These are phyloP conservation scores for Cucurbitaria berberidis DNA, from an alignment of 2,329 filamentous ascomycete species.

Conservation along the genomic window DNA sequence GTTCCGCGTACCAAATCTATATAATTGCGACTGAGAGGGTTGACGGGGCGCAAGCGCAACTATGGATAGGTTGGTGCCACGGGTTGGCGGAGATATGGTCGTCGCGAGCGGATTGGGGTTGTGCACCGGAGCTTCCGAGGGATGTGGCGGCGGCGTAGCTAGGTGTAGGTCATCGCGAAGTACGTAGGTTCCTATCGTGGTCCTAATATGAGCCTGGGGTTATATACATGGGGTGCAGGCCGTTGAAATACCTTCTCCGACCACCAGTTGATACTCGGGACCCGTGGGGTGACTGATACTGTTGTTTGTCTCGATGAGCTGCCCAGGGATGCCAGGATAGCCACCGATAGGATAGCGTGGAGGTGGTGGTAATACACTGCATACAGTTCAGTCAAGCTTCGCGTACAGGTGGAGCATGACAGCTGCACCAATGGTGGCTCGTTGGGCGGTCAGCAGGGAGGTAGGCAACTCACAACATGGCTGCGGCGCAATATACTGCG, in stretches of 20 bases:
- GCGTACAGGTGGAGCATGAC: conserved; percentile 22
- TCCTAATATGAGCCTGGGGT: conserved; percentile 24
- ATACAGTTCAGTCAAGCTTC: conserved; percentile 32
- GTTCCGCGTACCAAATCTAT: conserved; percentile 49
- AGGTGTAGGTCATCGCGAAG: conserved; percentile 90
- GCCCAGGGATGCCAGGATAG: conserved; percentile 75
- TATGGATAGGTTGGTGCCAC: conserved; percentile 83
- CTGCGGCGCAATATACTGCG: conserved; percentile 32
- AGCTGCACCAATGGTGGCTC: conserved; percentile 34
- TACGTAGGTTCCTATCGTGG: conserved; percentile 76
- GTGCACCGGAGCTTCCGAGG: conserved; percentile 83
- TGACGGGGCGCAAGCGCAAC: conserved; percentile 68
- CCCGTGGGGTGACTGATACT: conserved; percentile 79
- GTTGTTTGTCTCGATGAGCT: conserved; percentile 94
- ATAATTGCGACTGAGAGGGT: conserved; percentile 51
- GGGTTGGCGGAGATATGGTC: conserved; percentile 78
- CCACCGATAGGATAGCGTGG: conserved; percentile 81
- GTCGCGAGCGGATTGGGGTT: conserved; percentile 94
- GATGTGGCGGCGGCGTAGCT: conserved; percentile 92
- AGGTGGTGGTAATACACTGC: conserved; percentile 75
- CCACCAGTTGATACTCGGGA: conserved; percentile 86
- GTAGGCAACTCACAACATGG: conserved; percentile 46
- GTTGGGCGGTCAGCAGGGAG: conserved; percentile 13
- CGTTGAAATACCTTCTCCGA: conserved; percentile 76
- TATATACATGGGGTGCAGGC: background rate